phyloP scores from a whole-genome alignment of 257 asterid genomes.

The Schizonepeta tenuifolia region DNA sequence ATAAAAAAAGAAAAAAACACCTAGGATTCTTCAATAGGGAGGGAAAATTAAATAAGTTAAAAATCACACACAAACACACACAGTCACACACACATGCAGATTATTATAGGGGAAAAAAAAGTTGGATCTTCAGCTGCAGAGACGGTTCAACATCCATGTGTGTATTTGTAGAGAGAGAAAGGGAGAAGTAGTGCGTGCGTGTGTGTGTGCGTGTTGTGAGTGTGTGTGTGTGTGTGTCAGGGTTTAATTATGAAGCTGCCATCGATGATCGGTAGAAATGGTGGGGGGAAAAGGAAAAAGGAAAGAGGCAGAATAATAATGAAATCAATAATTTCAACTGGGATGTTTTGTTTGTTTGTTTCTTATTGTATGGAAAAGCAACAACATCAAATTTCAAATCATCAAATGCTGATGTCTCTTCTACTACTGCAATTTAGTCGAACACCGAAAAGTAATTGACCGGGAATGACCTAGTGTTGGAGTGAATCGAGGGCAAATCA shows the following conservation, averaged over 20 bases:
- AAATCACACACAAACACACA: background rate
- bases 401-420: slow-evolving; percentile 16
- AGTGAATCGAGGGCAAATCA: background rate
- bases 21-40: slow-evolving; percentile 41
- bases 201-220: slow-evolving; percentile 26
- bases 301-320: slow-evolving; percentile 23
- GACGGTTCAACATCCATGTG: slow-evolving; percentile 28
- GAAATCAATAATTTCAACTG: slow-evolving; percentile 30
- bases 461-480: background rate
- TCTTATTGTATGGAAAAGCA: slow-evolving; percentile 37
- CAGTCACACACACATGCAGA: slow-evolving; percentile 37
- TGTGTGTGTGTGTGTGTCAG: slow-evolving; percentile 43
- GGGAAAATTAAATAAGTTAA: background rate
- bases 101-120: slow-evolving; percentile 33
- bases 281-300: no score
- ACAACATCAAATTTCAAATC: slow-evolving; percentile 25
- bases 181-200: slow-evolving; percentile 22
- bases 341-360: slow-evolving; percentile 30
- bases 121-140: slow-evolving; percentile 37
- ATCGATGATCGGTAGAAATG: slow-evolving; percentile 27
- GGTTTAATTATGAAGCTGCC: slow-evolving; percentile 37
- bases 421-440: no score
- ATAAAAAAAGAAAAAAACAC: slow-evolving; percentile 9
- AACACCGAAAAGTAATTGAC: no score
- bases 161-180: slow-evolving; percentile 27